phyloP scores from a whole-genome alignment of 2,329 filamentous ascomycete species.

The Dendryphion nanum region DNA sequence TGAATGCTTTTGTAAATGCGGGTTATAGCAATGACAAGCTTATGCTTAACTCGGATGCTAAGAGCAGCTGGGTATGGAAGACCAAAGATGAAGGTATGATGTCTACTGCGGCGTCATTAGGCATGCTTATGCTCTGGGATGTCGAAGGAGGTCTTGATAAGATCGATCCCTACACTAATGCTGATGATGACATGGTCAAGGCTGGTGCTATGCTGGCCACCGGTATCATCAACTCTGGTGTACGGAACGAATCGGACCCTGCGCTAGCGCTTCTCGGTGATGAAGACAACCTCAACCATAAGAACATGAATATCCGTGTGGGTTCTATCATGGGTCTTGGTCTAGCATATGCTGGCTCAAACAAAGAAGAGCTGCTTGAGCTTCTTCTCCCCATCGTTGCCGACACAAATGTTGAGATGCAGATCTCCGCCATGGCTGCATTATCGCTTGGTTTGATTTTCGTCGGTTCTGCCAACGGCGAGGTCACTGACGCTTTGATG shows the following conservation, averaged over 20 bases:
- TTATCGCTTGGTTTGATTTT: constrained; percentile 87
- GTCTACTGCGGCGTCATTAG: constrained; percentile 90
- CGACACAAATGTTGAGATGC: constrained; percentile 85
- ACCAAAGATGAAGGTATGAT: constrained; percentile 98
- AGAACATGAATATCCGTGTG: constrained; percentile 74
- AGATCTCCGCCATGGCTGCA: constrained; percentile 93
- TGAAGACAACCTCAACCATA: constrained; percentile 72
- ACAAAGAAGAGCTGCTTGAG: constrained; percentile 85
- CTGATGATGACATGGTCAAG: constrained; percentile 77
- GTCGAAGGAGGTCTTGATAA: constrained; percentile 88
- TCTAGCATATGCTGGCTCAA: constrained; percentile 89
- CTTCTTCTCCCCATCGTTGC: constrained; percentile 81
- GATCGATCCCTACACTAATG: constrained; percentile 92
- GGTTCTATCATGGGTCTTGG: constrained; percentile 95
- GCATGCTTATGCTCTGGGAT: constrained; percentile 90
- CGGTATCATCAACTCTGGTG: constrained; percentile 92
- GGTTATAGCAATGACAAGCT: constrained; percentile 96
- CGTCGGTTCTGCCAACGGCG: constrained; percentile 86
- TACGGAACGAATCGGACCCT: constrained; percentile 84
- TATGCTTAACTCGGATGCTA: constrained; percentile 83
- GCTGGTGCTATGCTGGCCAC: constrained; percentile 91
- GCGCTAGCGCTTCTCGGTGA: constrained; percentile 85
- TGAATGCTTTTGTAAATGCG: constrained; percentile 95
- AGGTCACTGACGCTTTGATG: constrained; percentile 89
- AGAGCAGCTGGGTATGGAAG: constrained; percentile 97